Percentiles rank a stretch among this genome's conserved stretches.
Evolutionary conservation across 1,284 basidiomycete species (phyloP).

Genomic region (Ceratorhiza oryzae-sativae): DNA sequence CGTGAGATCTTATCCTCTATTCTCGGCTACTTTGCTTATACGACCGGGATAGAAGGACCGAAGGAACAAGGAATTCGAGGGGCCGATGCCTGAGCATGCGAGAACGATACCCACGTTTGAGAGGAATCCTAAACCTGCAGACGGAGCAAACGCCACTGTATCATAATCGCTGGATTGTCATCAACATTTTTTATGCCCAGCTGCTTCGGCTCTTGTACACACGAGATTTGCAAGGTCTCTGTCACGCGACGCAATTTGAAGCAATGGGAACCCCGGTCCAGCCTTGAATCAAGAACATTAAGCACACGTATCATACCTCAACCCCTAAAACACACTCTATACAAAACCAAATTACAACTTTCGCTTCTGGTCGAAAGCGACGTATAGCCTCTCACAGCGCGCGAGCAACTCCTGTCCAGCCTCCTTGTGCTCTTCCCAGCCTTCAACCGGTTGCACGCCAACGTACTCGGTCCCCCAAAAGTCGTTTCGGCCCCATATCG

Average conservation of each 20-base stretch:
- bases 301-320: neutral
- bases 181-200: no score
- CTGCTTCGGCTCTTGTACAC: no score
- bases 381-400: slow-evolving; percentile 62
- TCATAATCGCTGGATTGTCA: neutral
- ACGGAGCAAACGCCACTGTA: neutral
- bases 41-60: slow-evolving; percentile 37
- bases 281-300: no score
- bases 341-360: neutral
- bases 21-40: neutral
- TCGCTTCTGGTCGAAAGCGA: slow-evolving; percentile 46
- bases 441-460: slow-evolving; percentile 57
- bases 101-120: slow-evolving; percentile 25
- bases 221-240: no score
- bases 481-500: slow-evolving; percentile 65
- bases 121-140: slow-evolving; percentile 1
- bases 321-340: neutral
- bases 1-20: slow-evolving; percentile 57
- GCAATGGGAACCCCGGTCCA: no score
- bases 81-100: slow-evolving; percentile 26
- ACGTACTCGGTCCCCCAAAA: slow-evolving; percentile 64
- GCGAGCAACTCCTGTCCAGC: slow-evolving; percentile 59
- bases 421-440: slow-evolving; percentile 59
- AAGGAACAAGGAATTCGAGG: slow-evolving; percentile 38
- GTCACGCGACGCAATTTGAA: no score